phyloP scores from a whole-genome alignment of 192 early-diverging fungal genomes.

The Phycomyces blakesleeanus region DNA sequence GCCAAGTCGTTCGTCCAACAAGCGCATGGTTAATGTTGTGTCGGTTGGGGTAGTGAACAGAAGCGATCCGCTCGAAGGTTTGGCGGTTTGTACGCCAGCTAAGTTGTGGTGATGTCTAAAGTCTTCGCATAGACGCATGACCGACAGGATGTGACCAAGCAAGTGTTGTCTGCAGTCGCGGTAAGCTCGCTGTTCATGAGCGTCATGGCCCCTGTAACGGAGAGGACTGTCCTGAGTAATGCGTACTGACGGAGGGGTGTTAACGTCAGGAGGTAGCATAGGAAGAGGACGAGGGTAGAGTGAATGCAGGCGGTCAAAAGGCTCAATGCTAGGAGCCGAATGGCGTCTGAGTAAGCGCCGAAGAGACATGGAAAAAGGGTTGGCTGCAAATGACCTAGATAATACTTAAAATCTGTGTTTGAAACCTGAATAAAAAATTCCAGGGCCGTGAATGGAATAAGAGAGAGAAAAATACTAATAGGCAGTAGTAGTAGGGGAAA shows the following conservation, averaged over 20 bases:
- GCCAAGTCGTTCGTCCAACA: constrained; percentile 63
- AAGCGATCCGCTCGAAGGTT: neutral
- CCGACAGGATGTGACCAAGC: constrained; percentile 60
- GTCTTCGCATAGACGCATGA: constrained; percentile 62
- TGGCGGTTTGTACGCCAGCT: neutral
- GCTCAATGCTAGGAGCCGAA: constrained; percentile 14
- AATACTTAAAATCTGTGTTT: no score
- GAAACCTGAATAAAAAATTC: no score
- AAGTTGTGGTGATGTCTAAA: constrained; percentile 32
- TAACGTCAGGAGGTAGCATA: constrained; percentile 6
- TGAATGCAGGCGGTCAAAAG: neutral
- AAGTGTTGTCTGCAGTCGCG: constrained; percentile 70
- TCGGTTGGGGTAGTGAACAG: neutral
- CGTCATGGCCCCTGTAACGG: constrained; percentile 28
- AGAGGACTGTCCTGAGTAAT: constrained; percentile 17
- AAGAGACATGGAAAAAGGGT: no score
- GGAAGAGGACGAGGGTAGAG: neutral
- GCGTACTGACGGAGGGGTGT: neutral
- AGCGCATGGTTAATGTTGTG: neutral
- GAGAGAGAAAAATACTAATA: no score
- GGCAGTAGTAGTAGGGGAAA: no score
- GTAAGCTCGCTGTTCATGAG: constrained; percentile 66
- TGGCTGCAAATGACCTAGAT: no score
- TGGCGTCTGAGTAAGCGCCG: constrained; percentile 5
- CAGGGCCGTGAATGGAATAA: no score